phyloP scores from a whole-genome alignment of 2,329 filamentous ascomycete genomes.

The Orbilia brochopaga region DNA sequence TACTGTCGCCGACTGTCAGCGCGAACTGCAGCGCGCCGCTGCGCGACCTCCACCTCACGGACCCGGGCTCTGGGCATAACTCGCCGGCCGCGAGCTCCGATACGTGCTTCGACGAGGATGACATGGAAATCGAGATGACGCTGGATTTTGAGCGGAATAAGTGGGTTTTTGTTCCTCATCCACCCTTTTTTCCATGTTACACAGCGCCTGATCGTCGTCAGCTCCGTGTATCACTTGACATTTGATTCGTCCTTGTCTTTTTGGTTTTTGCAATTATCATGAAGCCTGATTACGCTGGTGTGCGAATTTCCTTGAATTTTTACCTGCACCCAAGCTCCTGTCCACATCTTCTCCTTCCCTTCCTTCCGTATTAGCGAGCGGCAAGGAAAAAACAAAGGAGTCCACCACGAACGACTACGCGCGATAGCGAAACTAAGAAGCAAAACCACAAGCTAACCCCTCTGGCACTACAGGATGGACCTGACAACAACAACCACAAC shows the following conservation, averaged over 20 bases:
- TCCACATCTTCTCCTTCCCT: too few relatives aligned
- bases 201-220: slow-evolving; percentile 1
- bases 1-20: slow-evolving; percentile 42
- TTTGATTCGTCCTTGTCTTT: slow-evolving; percentile 10
- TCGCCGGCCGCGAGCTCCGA: slow-evolving; percentile 46
- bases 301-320: too few relatives aligned
- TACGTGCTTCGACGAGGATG: slow-evolving; percentile 48
- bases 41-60: slow-evolving; percentile 44
- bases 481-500: slow-evolving; percentile 12
- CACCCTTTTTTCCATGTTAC: neutral
- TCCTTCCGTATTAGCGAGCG: too few relatives aligned
- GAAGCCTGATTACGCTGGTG: too few relatives aligned
- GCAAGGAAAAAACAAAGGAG: too few relatives aligned
- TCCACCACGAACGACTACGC: slow-evolving; percentile 19
- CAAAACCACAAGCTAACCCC: slow-evolving; percentile 23
- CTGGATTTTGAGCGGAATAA: slow-evolving; percentile 37
- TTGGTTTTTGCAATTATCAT: neutral
- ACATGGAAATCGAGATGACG: slow-evolving; percentile 49
- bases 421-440: slow-evolving; percentile 10
- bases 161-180: slow-evolving; percentile 18
- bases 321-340: too few relatives aligned
- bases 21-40: slow-evolving; percentile 46
- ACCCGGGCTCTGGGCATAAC: slow-evolving; percentile 33
- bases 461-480: slow-evolving; percentile 33
- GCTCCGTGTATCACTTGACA: neutral